Evolutionary conservation across 257 asterid genomes (phyloP).

Genomic region (Osmanthus fragrans): DNA sequence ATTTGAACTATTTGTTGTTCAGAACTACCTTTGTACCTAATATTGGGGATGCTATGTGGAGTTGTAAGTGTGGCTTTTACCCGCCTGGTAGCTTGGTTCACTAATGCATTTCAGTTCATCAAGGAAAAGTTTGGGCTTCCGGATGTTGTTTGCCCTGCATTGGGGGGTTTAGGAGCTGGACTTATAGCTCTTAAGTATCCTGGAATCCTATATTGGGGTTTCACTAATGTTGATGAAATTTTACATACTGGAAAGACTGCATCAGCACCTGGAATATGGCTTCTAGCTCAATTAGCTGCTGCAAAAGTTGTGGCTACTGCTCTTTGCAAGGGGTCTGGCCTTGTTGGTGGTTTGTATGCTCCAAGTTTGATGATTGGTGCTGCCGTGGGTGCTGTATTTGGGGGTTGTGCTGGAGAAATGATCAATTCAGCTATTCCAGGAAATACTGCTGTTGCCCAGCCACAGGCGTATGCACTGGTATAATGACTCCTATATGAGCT

Average conservation of each 20-base stretch:
- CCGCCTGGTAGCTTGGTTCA: constrained; percentile 78
- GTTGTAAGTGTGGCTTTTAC: constrained; percentile 88
- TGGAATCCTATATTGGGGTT: constrained; percentile 97
- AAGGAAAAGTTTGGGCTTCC: constrained; percentile 75
- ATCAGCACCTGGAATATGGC: constrained; percentile 98
- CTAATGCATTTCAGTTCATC: constrained; percentile 56
- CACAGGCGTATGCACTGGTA: constrained; percentile 99
- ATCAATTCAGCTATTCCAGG: constrained; percentile 96
- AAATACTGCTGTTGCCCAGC: constrained; percentile 91
- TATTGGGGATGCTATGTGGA: constrained; percentile 97
- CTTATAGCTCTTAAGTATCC: constrained; percentile 93
- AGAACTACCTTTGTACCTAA: constrained; percentile 95
- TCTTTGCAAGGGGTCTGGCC: constrained; percentile 94
- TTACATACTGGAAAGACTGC: constrained; percentile 96
- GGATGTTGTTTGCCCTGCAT: constrained; percentile 91
- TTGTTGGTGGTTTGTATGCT: constrained; percentile 97
- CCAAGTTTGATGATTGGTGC: constrained; percentile 99
- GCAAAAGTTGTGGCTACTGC: constrained; percentile 97
- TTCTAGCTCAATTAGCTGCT: constrained; percentile 81
- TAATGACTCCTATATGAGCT: constrained; percentile 27
- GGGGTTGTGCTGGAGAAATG: constrained; percentile 88
- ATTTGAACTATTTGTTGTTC: constrained; percentile 37
- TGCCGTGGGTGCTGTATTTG: constrained; percentile 98
- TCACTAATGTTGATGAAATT: constrained; percentile 95
- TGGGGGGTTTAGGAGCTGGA: constrained; percentile 98